These are phyloP conservation scores for Ustilago curta DNA, from an alignment of 1,284 basidiomycete genomes.

Conservation along the genomic window DNA sequence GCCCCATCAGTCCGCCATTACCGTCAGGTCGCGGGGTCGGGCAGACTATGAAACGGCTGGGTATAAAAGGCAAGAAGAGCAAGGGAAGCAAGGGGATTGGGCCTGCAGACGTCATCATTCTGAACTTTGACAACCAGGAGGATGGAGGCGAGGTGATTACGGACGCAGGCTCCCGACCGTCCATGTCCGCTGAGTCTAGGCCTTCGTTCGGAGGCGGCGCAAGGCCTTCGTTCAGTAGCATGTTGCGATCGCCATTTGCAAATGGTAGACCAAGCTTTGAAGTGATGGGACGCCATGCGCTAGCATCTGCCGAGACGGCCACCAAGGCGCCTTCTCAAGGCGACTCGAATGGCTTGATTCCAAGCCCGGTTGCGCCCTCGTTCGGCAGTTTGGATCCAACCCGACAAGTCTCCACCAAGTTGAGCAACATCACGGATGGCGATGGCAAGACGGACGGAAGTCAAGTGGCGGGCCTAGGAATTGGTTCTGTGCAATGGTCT, in stretches of 20 bases:
- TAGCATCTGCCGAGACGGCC: slow-evolving; percentile 18
- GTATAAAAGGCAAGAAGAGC: slow-evolving; percentile 24
- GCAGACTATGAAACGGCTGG: slow-evolving; percentile 29
- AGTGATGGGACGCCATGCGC: slow-evolving; percentile 13
- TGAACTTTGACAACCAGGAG: slow-evolving; percentile 15
- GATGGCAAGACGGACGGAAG: slow-evolving; percentile 3
- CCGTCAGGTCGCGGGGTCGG: slow-evolving; percentile 17
- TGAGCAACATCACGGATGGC: background rate
- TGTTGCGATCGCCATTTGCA: slow-evolving; percentile 20
- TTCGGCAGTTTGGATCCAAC: slow-evolving; percentile 10
- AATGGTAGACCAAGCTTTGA: slow-evolving; percentile 28
- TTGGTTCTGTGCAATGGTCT: slow-evolving; percentile 25
- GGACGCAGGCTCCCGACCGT: slow-evolving; percentile 15
- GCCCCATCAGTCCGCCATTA: slow-evolving; percentile 39
- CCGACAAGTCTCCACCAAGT: too few relatives aligned
- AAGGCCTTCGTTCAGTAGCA: slow-evolving; percentile 23
- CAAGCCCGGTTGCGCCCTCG: slow-evolving; percentile 26
- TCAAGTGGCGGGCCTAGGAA: slow-evolving; percentile 28
- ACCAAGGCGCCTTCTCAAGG: slow-evolving; percentile 8
- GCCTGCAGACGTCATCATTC: slow-evolving; percentile 21
- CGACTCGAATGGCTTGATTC: slow-evolving; percentile 18
- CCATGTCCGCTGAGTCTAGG: slow-evolving; percentile 29
- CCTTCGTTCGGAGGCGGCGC: slow-evolving; percentile 28
- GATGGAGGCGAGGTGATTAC: background rate
- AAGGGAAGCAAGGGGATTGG: slow-evolving; percentile 38